These are phyloP conservation scores for Mortierella hygrophila DNA, from an alignment of 192 early-diverging fungal genomes.

Conservation along the genomic window DNA sequence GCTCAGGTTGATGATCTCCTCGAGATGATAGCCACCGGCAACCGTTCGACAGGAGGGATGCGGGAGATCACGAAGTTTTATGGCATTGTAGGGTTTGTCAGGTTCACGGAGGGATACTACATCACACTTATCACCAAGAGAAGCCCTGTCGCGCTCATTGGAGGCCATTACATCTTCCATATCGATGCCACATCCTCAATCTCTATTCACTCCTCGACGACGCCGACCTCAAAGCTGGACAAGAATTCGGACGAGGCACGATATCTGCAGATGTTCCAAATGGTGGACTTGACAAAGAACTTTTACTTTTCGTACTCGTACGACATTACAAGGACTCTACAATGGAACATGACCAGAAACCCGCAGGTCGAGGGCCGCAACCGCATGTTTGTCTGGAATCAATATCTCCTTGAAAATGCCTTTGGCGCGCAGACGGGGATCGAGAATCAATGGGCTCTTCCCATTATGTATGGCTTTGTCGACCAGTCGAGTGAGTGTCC, in stretches of 20 bases:
- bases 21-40: constrained; percentile 82
- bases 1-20: constrained; percentile 79
- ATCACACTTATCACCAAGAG: constrained; percentile 87
- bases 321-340: constrained; percentile 92
- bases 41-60: constrained; percentile 81
- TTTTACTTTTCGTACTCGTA: constrained; percentile 99
- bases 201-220: constrained; percentile 67
- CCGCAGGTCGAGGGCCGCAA: constrained; percentile 62
- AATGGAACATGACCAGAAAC: constrained; percentile 85
- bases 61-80: constrained; percentile 74
- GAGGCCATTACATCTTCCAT: constrained; percentile 96
- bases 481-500: constrained; percentile 87
- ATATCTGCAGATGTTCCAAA: constrained; percentile 89
- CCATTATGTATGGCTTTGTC: constrained; percentile 96
- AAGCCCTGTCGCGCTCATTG: constrained; percentile 90
- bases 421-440: constrained; percentile 72
- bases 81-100: constrained; percentile 90
- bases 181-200: constrained; percentile 91
- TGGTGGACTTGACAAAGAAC: constrained; percentile 94
- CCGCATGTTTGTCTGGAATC: constrained; percentile 98
- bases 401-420: constrained; percentile 74
- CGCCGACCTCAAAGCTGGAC: constrained; percentile 70
- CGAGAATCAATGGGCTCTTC: constrained; percentile 82
- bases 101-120: constrained; percentile 94
- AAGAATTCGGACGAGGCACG: constrained; percentile 81